Conservation (phyloP, 768 basidiomycete species). For the Chalciporus sphaerocephalus region DNA sequence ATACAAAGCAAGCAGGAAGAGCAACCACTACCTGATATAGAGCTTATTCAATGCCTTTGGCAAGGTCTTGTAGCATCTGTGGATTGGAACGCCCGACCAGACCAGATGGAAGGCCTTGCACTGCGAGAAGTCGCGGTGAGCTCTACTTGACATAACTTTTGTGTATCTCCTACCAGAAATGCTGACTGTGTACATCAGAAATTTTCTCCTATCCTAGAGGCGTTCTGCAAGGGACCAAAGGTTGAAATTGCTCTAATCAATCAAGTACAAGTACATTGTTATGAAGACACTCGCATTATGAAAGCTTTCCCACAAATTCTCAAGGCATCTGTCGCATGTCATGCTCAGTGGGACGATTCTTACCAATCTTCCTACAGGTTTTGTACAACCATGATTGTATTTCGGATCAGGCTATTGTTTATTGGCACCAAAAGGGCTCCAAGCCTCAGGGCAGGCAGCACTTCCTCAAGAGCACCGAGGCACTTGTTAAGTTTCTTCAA, state of each 20-base stretch:
- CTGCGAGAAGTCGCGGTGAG: conserved; percentile 82
- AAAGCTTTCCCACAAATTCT: conserved; percentile 94
- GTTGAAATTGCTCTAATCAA: conserved; percentile 94
- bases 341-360: conserved; percentile 1
- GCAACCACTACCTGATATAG: conserved; percentile 77
- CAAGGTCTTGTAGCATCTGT: conserved; percentile 82
- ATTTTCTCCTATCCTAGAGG: conserved; percentile 80
- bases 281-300: conserved; percentile 93
- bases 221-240: conserved; percentile 85
- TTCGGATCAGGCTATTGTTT: conserved; percentile 93
- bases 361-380: conserved; percentile 48
- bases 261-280: conserved; percentile 91
- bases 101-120: conserved; percentile 89
- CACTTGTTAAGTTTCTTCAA: conserved; percentile 93
- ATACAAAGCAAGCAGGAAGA: conserved; percentile 74
- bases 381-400: conserved; percentile 95
- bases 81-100: conserved; percentile 85
- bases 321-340: conserved; percentile 49
- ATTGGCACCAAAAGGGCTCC: conserved; percentile 97
- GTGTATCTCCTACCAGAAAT: not conserved
- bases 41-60: conserved; percentile 89
- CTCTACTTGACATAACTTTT: conserved; percentile 8
- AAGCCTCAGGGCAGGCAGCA: conserved; percentile 94
- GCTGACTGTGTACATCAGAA: conserved; percentile 44
- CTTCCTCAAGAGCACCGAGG: conserved; percentile 84